These are phyloP conservation scores for Fusarium sp. DNA, from an alignment of 2,329 filamentous ascomycete genomes.

Conservation along the genomic window DNA sequence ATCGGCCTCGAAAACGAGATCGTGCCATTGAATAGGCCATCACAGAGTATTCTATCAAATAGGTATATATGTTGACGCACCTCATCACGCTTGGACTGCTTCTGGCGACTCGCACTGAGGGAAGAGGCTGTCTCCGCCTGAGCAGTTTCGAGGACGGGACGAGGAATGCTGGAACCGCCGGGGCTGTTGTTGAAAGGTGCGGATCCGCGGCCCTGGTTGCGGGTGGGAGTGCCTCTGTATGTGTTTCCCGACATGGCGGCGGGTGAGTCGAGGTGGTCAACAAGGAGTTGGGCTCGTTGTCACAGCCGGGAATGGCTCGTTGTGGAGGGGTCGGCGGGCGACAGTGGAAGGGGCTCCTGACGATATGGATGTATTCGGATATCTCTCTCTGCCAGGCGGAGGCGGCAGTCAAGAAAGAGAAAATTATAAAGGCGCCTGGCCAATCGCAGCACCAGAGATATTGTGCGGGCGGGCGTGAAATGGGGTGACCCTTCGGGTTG, in stretches of 20 bases:
- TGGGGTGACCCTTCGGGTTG: conserved; percentile 42
- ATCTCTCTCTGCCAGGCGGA: conserved; percentile 24
- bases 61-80: conserved; percentile 64
- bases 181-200: conserved; percentile 73
- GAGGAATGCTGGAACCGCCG: conserved; percentile 74
- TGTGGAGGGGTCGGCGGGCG: conserved; percentile 24
- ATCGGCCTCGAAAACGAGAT: background rate
- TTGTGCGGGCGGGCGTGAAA: conserved; percentile 40
- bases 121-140: conserved; percentile 74
- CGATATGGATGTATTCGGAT: conserved; percentile 22
- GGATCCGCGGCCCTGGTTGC: conserved; percentile 68
- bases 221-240: conserved; percentile 77
- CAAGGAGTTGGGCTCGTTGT: conserved; percentile 34
- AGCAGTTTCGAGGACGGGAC: conserved; percentile 72
- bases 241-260: conserved; percentile 69
- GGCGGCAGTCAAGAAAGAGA: conserved; percentile 30
- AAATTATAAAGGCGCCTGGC: conserved; percentile 22
- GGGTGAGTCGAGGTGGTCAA: conserved; percentile 31
- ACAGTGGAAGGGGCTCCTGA: conserved; percentile 10
- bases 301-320: conserved; percentile 35
- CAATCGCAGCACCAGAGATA: conserved; percentile 45
- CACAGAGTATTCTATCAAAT: background rate
- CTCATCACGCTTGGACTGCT: conserved; percentile 98
- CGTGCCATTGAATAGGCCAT: background rate
- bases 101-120: conserved; percentile 93